Evolutionary conservation across 768 basidiomycete species (phyloP), one percentile per base, ranked within the genome.

Genomic region (Zangia roseola): DNA sequence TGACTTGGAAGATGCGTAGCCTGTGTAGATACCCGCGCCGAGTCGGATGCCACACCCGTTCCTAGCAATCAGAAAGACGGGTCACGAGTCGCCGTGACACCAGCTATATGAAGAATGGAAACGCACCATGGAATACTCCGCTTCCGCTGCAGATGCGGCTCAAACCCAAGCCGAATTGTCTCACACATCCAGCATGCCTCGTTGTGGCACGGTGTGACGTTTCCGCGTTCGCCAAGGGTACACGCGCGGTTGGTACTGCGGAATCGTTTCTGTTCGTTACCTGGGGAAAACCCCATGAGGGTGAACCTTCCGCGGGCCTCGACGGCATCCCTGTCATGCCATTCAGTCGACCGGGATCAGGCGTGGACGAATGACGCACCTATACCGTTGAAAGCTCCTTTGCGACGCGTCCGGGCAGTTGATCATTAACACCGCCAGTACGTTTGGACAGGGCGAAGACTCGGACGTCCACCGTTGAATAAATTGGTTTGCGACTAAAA

Each of bases 21-120:
- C 63, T 3, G 62, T 58, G 24, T 64, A 65, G 19, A 64, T 52
- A 20, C 62, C 62, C 10, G 60, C 60, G 1, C 63, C 63, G 3
- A 63, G 57, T 38, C 62, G 53, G 8, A 63, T 54, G 3, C 62
- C 62, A 9, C 5, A 1, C 2, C 40, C 51, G n/a, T 49, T n/a
- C 31, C 60, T 63, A 24, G 20, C 25, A 0, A 38, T 60, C 49
- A 60, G 59, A 36, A 30, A 16, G 14, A 13, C 12, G 5, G 10
- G 21, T 16, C 24, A 26, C 12, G n/a, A 20, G 23, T 25, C 3
- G 17, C 17, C 17, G n/a, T 24, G 5, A 10, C 30, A n/a, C 16
- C 13, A 7, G 25, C 21, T 16, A 30, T 0, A 10, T 17, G 30
- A 37, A 34, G 40, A 55, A 43, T 2, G 26, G 25, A 45, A 37